Base-by-base conservation (phyloP, 768 basidiomycete species). In the Mycena chlorophos region DNA sequence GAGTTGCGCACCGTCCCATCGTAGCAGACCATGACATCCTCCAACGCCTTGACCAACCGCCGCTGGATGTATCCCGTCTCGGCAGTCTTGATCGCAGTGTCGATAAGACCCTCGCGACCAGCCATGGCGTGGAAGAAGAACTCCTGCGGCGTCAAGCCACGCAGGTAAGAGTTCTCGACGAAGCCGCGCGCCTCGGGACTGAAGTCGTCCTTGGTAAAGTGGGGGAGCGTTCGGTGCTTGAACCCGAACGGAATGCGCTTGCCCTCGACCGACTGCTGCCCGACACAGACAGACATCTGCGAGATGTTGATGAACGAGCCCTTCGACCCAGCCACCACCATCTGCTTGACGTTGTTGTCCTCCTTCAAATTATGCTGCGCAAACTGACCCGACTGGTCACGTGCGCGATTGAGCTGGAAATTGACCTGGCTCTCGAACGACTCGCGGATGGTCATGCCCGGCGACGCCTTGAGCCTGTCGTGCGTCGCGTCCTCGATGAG, bases 301-400 rank as follows among this genome's bases (percentile, higher is more conserved):
- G 97, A 98, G 66, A 99, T 98, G 73, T 99, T 99, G 82, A 98
- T 99, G 79, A 94, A 95, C 0, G 94, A 94, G 73, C 95, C 94
- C 74, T 99, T 98, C 13, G 97, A 97, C 23, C 97, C 97, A 10
- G 97, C 95, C 5, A 96, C 93, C 67, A 98, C 96, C 97, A 99
- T 99, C 82, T 98, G 97, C 81, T 98, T 99, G 77, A 98, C 95
- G 65, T 98, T 98, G 80, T 99, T 98, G 75, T 97, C 95, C 70
- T 93, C 92, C 80, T 98, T 98, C 81, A 98, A 78, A 68, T 88
- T 88, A 75, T 94, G 89, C 75, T 98, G 94, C n/a, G 95, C 96
- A 42, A 88, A 91, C 69, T 94, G 93, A 78, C 97, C 97, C 26
- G 94, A 94, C 45, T 84, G 83, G 68, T 98, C 97, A 80, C 95